Percentiles rank a stretch among this genome's conserved stretches.
phyloP scores from a whole-genome alignment of 202 grass and related monocot species.

The Hordeum pubiflorum region DNA sequence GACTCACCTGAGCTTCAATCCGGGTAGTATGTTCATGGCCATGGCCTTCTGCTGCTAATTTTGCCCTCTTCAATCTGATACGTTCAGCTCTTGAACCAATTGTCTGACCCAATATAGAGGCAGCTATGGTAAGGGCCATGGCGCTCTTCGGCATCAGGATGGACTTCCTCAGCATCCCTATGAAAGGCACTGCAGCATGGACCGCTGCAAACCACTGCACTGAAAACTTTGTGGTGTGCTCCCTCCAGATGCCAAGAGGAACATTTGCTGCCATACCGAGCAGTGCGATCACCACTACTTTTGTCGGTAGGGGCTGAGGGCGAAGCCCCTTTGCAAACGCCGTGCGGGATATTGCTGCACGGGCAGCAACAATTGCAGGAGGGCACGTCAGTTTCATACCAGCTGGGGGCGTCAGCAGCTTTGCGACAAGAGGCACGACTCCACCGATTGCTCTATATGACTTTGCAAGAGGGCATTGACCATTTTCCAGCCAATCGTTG shows the following conservation, averaged over 20 bases:
- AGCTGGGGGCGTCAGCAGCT: constrained; percentile 58
- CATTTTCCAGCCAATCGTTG: constrained; percentile 84
- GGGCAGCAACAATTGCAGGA: constrained; percentile 65
- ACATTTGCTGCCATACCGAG: constrained; percentile 88
- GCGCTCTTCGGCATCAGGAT: constrained; percentile 86
- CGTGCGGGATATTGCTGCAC: constrained; percentile 66
- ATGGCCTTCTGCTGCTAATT: constrained; percentile 11
- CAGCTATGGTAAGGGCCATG: constrained; percentile 89
- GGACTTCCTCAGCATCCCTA: constrained; percentile 91
- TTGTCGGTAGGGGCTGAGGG: constrained; percentile 69
- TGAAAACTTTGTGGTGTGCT: constrained; percentile 87
- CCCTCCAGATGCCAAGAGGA: constrained; percentile 93
- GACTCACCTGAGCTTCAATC: constrained; percentile 20
- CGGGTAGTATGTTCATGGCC: neutral
- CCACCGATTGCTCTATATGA: constrained; percentile 79
- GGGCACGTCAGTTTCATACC: constrained; percentile 83
- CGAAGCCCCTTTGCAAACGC: constrained; percentile 75
- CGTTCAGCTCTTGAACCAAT: constrained; percentile 88
- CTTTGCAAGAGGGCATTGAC: constrained; percentile 86
- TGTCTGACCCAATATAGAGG: constrained; percentile 88
- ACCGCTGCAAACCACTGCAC: constrained; percentile 82
- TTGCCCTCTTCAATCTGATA: constrained; percentile 56
- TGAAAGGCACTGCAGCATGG: constrained; percentile 86
- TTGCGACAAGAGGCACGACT: constrained; percentile 74
- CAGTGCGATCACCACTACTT: constrained; percentile 80